These are phyloP conservation scores for Penicillium italicum DNA, from an alignment of 2,329 filamentous ascomycete genomes.

Conservation along the genomic window DNA sequence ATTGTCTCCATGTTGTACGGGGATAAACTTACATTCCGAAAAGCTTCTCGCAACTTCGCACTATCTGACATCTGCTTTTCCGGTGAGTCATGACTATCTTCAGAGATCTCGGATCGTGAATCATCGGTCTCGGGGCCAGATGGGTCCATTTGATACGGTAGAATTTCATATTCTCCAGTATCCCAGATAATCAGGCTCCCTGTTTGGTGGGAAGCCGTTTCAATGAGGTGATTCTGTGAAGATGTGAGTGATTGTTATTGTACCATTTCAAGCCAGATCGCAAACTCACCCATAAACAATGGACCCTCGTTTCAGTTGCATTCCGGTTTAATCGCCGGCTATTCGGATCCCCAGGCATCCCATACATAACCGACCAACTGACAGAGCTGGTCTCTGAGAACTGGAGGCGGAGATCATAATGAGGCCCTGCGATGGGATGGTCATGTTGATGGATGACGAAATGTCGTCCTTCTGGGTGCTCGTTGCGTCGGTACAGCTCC, in stretches of 20 bases:
- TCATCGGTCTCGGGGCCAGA: conserved; percentile 39
- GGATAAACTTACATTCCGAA: conserved; percentile 39
- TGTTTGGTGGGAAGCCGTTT: conserved; percentile 53
- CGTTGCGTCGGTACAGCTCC: conserved; percentile 48
- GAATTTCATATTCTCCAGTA: conserved; percentile 56
- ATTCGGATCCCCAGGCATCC: conserved; percentile 57
- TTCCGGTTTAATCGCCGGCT: conserved; percentile 54
- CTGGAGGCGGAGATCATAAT: conserved; percentile 68
- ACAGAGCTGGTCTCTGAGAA: conserved; percentile 64
- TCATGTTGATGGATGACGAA: conserved; percentile 73
- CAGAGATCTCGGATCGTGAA: conserved; percentile 23
- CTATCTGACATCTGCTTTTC: conserved; percentile 29
- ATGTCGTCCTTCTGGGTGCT: conserved; percentile 48
- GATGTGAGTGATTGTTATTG: not conserved
- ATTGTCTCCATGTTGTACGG: not conserved
- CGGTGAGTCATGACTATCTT: not conserved
- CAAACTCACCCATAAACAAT: conserved; percentile 55
- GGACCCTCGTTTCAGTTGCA: conserved; percentile 60
- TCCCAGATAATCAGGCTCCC: conserved; percentile 63
- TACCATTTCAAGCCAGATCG: not conserved
- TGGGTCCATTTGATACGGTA: conserved; percentile 43
- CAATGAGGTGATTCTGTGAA: conserved; percentile 57
- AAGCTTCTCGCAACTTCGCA: conserved; percentile 51
- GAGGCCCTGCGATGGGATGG: conserved; percentile 64
- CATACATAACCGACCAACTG: conserved; percentile 63